Base-by-base conservation (phyloP, 768 basidiomycete species). In the Lactifluus hygrophoroides region DNA sequence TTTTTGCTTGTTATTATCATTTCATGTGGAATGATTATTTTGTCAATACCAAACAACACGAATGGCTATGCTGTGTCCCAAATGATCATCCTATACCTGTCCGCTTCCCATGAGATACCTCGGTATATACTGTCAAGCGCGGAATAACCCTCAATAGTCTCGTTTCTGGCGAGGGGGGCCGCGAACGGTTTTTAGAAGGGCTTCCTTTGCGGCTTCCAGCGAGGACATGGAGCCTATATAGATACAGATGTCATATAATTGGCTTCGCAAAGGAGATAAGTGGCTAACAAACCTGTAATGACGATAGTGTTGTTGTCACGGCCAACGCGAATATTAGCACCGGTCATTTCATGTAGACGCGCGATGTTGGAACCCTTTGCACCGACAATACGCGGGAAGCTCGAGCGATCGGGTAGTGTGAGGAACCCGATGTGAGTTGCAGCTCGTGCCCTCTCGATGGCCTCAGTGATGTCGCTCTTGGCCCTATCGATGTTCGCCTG, bases 321-420 rank as follows among this genome's bases (percentile, higher is more conserved):
- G 70, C 90, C 84, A 54, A 97, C 90, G 43, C 83, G 90, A 66
- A 97, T 93, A 68, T 95, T 92, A 54, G 94, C 88, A 42, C 91
- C 90, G 52, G 89, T 95, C 72, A 93, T 92, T 51, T 80, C 80
- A 55, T 94, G 84, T 52, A 97, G 79, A 49, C 94, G 87, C 52
- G 87, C 79, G 51, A 97, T 89, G 65, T 92, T 97, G 27, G 91
- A 76, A 53, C 94, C 94, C 73, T 94, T 95, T 11, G 86, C 74
- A 38, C 94, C 94, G 61, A 97, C 92, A 65, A 97, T 94, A 64
- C 91, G 80, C 14, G 94, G 94, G 83, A 97, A 97, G 34, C 80
- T 80, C 35, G 86, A 81, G 62, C 92, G 84, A 69, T 93, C 88
- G 40, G 83, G 74, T 42, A 95, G 76, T 9, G 87, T 93, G 56